A percentile compares a stretch with the other conserved stretches of the same genome.
phyloP scores from a whole-genome alignment of 1,284 basidiomycete genomes.

The Trichosporon sp. region DNA sequence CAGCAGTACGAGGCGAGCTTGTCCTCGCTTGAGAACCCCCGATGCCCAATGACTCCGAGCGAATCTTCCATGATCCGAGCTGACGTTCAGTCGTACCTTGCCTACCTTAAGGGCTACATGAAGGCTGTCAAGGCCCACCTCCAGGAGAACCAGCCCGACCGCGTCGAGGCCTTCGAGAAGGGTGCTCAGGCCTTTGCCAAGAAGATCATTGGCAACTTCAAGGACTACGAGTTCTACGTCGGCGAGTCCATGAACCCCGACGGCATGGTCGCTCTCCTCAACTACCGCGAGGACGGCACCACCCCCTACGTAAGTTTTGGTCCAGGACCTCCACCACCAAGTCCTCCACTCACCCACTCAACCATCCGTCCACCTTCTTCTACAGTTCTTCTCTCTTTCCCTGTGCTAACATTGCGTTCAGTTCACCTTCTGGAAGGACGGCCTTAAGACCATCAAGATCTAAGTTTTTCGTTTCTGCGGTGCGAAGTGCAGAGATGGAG shows the following conservation, averaged over 20 bases:
- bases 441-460: conserved; percentile 59
- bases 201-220: conserved; percentile 85
- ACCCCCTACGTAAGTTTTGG: conserved; percentile 55
- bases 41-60: no score
- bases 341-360: background rate
- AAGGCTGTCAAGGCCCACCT: conserved; percentile 68
- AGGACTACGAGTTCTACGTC: conserved; percentile 61
- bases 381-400: background rate
- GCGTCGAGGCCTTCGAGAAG: conserved; percentile 77
- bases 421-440: conserved; percentile 90
- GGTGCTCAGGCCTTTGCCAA: conserved; percentile 71
- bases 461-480: conserved; percentile 9
- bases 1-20: background rate
- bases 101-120: conserved; percentile 89
- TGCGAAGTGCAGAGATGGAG: background rate
- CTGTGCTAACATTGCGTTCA: background rate
- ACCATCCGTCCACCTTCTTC: background rate
- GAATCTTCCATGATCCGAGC: no score
- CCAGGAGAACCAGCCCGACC: conserved; percentile 58
- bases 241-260: conserved; percentile 82
- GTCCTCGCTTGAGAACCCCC: no score
- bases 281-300: conserved; percentile 55
- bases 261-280: conserved; percentile 83
- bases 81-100: conserved; percentile 56
- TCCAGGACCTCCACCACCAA: background rate